Percentiles rank a stretch among this genome's conserved stretches.
These are phyloP conservation scores for Prinsepia uniflora DNA, from an alignment of 306 rosid genomes.

Conservation along the genomic window DNA sequence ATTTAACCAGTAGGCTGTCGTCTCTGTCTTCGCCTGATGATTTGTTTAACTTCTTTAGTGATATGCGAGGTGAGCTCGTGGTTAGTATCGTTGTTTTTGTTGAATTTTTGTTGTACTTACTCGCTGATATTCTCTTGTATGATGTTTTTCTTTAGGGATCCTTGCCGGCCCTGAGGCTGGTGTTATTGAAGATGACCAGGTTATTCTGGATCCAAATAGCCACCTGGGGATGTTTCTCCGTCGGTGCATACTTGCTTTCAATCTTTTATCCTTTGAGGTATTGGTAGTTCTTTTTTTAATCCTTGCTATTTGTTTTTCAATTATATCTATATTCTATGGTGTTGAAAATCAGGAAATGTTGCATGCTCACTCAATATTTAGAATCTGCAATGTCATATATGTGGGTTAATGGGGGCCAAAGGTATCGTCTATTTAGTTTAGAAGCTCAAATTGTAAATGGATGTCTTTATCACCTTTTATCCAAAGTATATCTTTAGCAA, in stretches of 20 bases:
- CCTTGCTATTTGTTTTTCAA: neutral
- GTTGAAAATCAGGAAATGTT: neutral
- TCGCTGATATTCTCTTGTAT: neutral
- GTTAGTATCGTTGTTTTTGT: neutral
- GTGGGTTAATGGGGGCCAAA: neutral
- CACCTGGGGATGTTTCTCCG: conserved; percentile 80
- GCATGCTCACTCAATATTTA: neutral
- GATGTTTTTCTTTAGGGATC: conserved; percentile 48
- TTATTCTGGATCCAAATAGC: conserved; percentile 79
- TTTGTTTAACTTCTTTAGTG: conserved; percentile 77
- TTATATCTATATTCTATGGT: neutral
- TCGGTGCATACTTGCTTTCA: conserved; percentile 82
- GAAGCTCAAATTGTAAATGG: neutral
- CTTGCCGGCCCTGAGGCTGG: conserved; percentile 74
- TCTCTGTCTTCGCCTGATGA: conserved; percentile 79
- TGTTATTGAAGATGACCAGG: conserved; percentile 68
- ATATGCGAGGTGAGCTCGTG: conserved; percentile 67
- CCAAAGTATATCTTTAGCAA: neutral
- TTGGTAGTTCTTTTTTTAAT: neutral
- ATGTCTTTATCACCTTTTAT: too few species aligned
- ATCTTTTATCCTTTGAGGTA: conserved; percentile 86
- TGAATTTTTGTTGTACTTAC: neutral
- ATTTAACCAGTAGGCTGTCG: conserved; percentile 58
- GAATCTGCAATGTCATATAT: neutral
- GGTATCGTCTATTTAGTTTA: neutral